Conservation (phyloP, 2,329 filamentous ascomycete species). For the Colletotrichum cuscutae region DNA sequence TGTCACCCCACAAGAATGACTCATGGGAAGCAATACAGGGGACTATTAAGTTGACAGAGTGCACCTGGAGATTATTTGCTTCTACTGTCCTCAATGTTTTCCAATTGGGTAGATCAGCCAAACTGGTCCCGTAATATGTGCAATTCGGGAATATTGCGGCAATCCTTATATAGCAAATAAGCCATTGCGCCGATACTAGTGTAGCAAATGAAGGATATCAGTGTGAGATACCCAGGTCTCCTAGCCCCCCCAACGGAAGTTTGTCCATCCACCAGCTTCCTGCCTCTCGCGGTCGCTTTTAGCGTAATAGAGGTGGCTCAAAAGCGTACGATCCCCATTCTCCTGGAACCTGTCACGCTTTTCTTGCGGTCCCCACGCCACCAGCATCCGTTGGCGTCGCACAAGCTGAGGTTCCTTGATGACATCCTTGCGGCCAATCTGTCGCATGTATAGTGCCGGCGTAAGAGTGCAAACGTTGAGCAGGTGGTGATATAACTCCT, state of each 20-base stretch:
- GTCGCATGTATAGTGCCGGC: constrained; percentile 50
- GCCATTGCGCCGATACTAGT: neutral
- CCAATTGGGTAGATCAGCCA: neutral
- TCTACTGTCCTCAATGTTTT: no score
- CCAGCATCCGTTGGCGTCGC: constrained; percentile 50
- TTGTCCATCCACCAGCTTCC: constrained; percentile 28
- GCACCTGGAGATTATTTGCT: no score
- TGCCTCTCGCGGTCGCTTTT: constrained; percentile 35
- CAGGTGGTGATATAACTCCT: constrained; percentile 45
- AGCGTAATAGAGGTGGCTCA: constrained; percentile 42
- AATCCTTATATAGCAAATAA: neutral
- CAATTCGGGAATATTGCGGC: neutral
- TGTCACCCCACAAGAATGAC: no score
- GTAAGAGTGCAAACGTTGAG: constrained; percentile 47
- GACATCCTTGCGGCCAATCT: constrained; percentile 46
- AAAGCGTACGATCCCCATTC: constrained; percentile 43
- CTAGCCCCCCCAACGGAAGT: constrained; percentile 30
- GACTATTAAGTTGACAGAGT: no score
- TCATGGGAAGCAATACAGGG: no score
- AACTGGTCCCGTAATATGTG: neutral
- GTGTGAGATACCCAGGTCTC: neutral
- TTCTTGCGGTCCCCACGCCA: constrained; percentile 50
- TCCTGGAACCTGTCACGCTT: constrained; percentile 42
- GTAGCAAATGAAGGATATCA: no score
- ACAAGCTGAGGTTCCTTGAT: constrained; percentile 47